Base-by-base conservation (phyloP, 345 rosid genomes). In the Cardamine resedifolia region DNA sequence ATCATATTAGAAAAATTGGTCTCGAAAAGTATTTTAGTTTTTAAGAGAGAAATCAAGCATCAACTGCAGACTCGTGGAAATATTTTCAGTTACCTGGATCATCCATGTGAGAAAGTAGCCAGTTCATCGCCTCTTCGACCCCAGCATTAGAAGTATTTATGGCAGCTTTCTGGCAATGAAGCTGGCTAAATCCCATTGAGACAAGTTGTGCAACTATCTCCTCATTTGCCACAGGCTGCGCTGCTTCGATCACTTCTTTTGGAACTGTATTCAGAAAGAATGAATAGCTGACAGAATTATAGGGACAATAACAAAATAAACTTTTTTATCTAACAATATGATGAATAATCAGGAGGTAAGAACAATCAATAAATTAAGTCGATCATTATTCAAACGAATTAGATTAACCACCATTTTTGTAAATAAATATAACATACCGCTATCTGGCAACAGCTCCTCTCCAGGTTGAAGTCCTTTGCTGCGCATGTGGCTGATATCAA, bases 71-170 rank as follows among this genome's bases (percentile, higher is more conserved):
- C 14, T 51, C 6, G 11, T 44, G 16, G 21, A 14, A 52, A 4
- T 34, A 7, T 36, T 44, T 41, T 60, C 4, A 71, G 38, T 64
- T 83, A 95, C 99, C 99, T 78, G 97, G 82, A 81, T 95, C 98
- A 78, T 87, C 96, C 97, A 90, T 84, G 84, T 95, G 98, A 53
- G 87, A 78, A 66, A 95, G 87, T 63, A 95, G 72, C 99, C 99
- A 95, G 77, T 88, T 95, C 99, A 88, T 95, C 38, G 99, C 98
- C 81, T 90, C 98, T 80, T 95, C 98, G 4, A 88, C 86, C 61
- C 99, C 99, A 39, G 80, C 81, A 78, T 95, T 95, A 53, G 82
- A 87, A 57, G 98, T 87, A 67, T 79, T 85, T 74, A 95, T 82
- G 56, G 92, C 96, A 53, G 99, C 98, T 83, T 95, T 95, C 90